phyloP scores from a whole-genome alignment of 1,284 basidiomycete species.

The Rhodotorula sp. region DNA sequence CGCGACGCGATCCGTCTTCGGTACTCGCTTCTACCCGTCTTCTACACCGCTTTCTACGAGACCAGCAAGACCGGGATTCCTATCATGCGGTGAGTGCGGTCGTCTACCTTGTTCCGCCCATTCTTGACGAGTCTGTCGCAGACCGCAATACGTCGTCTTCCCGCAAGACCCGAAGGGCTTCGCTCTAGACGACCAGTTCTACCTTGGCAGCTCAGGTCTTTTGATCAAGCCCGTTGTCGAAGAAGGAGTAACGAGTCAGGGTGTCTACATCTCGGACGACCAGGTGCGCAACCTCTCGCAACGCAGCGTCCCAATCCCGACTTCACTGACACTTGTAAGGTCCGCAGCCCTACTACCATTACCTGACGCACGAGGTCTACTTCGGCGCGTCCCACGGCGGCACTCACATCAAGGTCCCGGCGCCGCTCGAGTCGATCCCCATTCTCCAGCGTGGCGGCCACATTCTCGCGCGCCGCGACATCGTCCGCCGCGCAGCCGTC shows the following conservation, averaged over 20 bases:
- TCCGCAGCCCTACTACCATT: conserved; percentile 85
- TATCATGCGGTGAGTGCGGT: conserved; percentile 64
- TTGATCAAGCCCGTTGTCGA: conserved; percentile 87
- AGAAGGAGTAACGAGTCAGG: conserved; percentile 67
- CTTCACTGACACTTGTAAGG: background rate
- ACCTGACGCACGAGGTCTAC: conserved; percentile 70
- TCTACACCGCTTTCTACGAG: conserved; percentile 96
- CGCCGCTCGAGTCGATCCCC: conserved; percentile 76
- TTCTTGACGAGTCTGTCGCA: conserved; percentile 45
- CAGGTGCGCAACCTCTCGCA: conserved; percentile 56
- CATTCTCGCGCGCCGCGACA: conserved; percentile 80
- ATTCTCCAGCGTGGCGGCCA: conserved; percentile 89
- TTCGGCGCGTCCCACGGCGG: conserved; percentile 64
- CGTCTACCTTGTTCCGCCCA: background rate
- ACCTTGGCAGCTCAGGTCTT: conserved; percentile 80
- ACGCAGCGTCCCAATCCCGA: too few relatives aligned
- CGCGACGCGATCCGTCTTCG: conserved; percentile 77
- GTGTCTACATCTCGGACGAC: conserved; percentile 84
- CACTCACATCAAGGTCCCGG: conserved; percentile 65
- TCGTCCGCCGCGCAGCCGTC: conserved; percentile 78
- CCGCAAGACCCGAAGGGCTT: conserved; percentile 83
- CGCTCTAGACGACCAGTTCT: conserved; percentile 90
- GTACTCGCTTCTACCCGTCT: conserved; percentile 84
- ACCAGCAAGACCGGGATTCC: conserved; percentile 75
- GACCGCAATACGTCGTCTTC: conserved; percentile 91